phyloP scores from a whole-genome alignment of 441 rosid species.

The Erodium trifolium region DNA sequence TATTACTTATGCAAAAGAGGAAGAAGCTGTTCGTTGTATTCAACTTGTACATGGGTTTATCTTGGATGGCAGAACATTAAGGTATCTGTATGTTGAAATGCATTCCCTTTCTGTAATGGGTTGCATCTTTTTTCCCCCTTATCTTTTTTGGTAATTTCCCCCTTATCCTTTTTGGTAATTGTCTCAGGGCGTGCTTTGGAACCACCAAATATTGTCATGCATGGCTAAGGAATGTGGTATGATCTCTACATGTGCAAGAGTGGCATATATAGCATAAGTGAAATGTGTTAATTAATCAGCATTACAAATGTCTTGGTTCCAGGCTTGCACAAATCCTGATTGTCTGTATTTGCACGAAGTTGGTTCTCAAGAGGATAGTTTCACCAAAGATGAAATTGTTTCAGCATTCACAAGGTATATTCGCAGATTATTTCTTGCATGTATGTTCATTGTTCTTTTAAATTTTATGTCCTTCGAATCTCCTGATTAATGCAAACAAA shows the following conservation, averaged over 20 bases:
- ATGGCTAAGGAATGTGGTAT: slow-evolving; percentile 57
- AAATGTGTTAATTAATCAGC: slow-evolving; percentile 2
- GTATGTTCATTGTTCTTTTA: not conserved
- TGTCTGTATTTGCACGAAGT: slow-evolving; percentile 83
- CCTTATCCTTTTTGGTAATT: not conserved
- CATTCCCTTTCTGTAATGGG: not conserved
- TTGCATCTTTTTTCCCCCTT: slow-evolving; percentile 18
- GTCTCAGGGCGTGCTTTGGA: slow-evolving; percentile 56
- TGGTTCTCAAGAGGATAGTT: slow-evolving; percentile 87
- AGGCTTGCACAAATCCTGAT: slow-evolving; percentile 85
- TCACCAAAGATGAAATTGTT: slow-evolving; percentile 70
- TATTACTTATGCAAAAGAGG: slow-evolving; percentile 52
- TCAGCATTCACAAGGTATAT: slow-evolving; percentile 64
- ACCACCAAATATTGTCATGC: slow-evolving; percentile 74
- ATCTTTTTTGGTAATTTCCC: too few species aligned
- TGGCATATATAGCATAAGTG: not conserved
- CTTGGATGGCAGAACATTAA: slow-evolving; percentile 48
- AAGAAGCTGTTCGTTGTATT: slow-evolving; percentile 61
- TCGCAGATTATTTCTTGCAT: not conserved
- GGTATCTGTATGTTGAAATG: slow-evolving; percentile 25
- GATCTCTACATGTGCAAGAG: not conserved
- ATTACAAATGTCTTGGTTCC: slow-evolving; percentile 24
- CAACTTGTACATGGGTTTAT: slow-evolving; percentile 45
- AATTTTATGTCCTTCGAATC: not conserved
- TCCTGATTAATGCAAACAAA: not conserved